Base-by-base conservation (phyloP, 352 stramenopile species). In the Phytophthora idaei region DNA sequence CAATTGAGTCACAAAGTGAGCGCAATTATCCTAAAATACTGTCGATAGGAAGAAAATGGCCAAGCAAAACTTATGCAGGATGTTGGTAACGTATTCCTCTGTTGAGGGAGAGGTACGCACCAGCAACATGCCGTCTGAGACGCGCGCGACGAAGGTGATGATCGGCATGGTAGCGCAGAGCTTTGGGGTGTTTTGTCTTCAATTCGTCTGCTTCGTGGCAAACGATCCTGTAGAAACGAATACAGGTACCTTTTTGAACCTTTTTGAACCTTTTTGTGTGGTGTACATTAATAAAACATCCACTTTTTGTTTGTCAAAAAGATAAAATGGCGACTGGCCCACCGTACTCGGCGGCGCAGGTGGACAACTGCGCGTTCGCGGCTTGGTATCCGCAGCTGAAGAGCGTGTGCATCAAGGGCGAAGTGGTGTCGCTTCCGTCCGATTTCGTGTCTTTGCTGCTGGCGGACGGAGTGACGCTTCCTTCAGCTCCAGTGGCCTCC, bases 101-200 rank as follows among this genome's bases (percentile, higher is more conserved):
- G 27, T 34, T 57, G 17, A 12, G 34, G 32, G 28, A 17, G 11
- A 28, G 25, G 14, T 29, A 59, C 82, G 58, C 53, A 96, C 88
- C 67, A 98, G 85, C 50, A 98, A 78, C 80, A 98, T 96, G 52
- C 94, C 94, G 72, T 98, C 94, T 44, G 89, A 97, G 34, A 98
- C 86, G 60, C 94, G 90, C 65, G 94, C 94, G 7, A 98, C 83
- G 69, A 98, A 97, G 49, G 94, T 98, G 71, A 98, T 94, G 64
- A 98, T 96, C 63, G 94, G 93, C 94, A 98, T 98, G 37, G 39
- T 37, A 12, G 29, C 10, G 12, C 14, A 14, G 52, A 59, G 36
- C 27, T 59, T 21, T 8, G 49, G 28, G 21, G 36, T 17, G 34
- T 57, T 9, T 46, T 21, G 31, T 47, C 45, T 37, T 49, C 34